These are phyloP conservation scores for Senna siamea DNA, from an alignment of 306 rosid genomes.

Conservation along the genomic window DNA sequence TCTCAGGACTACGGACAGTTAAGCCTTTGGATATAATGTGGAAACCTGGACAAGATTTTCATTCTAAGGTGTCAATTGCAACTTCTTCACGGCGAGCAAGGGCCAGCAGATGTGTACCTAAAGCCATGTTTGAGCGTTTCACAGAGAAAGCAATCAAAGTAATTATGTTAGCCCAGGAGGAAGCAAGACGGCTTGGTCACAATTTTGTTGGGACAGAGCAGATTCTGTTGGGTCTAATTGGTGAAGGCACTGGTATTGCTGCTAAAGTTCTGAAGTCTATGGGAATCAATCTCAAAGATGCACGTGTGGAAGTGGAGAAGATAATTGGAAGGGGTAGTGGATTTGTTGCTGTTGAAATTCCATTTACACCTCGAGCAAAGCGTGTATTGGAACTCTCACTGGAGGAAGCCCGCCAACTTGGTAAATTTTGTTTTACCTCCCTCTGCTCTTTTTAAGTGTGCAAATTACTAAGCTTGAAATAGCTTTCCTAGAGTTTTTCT, in stretches of 20 bases:
- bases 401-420: slow-evolving; percentile 99
- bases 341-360: slow-evolving; percentile 97
- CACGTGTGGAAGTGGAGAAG: slow-evolving; percentile 98
- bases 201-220: slow-evolving; percentile 99
- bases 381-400: slow-evolving; percentile 96
- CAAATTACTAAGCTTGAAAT: slow-evolving; percentile 7
- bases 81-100: slow-evolving; percentile 55
- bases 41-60: slow-evolving; percentile 62
- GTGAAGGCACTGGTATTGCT: slow-evolving; percentile 98
- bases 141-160: slow-evolving; percentile 97
- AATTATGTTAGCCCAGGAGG: slow-evolving; percentile 98
- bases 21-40: slow-evolving; percentile 69
- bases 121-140: slow-evolving; percentile 98
- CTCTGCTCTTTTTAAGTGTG: neutral
- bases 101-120: slow-evolving; percentile 72
- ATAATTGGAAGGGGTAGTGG: slow-evolving; percentile 99
- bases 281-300: slow-evolving; percentile 98
- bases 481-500: neutral
- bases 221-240: slow-evolving; percentile 96
- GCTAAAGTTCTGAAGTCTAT: slow-evolving; percentile 96
- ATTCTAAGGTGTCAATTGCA: slow-evolving; percentile 56
- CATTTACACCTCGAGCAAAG: slow-evolving; percentile 98
- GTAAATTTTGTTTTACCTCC: slow-evolving; percentile 43
- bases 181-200: slow-evolving; percentile 98
- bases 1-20: slow-evolving; percentile 70